phyloP scores from a whole-genome alignment of 495 filamentous ascomycete species.

The Aspergillus egyptiacus region DNA sequence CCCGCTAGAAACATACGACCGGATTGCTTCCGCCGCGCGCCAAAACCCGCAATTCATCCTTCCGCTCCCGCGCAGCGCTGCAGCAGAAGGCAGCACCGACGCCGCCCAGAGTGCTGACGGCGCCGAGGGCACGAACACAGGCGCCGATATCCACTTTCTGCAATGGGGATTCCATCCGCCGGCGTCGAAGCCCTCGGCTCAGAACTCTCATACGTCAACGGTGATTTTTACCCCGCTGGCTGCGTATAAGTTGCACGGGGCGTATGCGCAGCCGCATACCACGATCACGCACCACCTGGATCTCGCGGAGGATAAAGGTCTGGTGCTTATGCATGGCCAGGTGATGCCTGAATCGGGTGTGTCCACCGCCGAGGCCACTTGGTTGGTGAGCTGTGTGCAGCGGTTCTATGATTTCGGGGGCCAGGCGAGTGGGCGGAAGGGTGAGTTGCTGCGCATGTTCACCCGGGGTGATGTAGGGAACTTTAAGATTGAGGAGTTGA shows the following conservation, averaged over 20 bases:
- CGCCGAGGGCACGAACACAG: slow-evolving; percentile 16
- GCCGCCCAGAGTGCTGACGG: too few species aligned
- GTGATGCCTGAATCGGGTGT: slow-evolving; percentile 75
- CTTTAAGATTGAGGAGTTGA: slow-evolving; percentile 76
- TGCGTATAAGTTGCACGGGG: slow-evolving; percentile 84
- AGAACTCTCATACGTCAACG: slow-evolving; percentile 59
- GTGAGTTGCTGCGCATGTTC: slow-evolving; percentile 75
- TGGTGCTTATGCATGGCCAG: slow-evolving; percentile 78
- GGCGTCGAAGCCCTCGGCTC: slow-evolving; percentile 58
- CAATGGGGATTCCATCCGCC: slow-evolving; percentile 77
- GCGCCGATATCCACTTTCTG: slow-evolving; percentile 46
- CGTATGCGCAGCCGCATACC: slow-evolving; percentile 85
- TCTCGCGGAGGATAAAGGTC: slow-evolving; percentile 58
- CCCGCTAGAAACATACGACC: slow-evolving; percentile 60
- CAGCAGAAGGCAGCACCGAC: slow-evolving; percentile 11
- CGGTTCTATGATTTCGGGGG: slow-evolving; percentile 76
- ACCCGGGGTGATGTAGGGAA: slow-evolving; percentile 59
- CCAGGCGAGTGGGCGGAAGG: slow-evolving; percentile 47
- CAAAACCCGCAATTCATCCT: slow-evolving; percentile 83
- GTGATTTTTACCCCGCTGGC: slow-evolving; percentile 90
- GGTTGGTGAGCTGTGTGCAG: slow-evolving; percentile 90
- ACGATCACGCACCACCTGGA: slow-evolving; percentile 88
- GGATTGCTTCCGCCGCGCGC: slow-evolving; percentile 61
- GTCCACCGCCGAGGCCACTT: slow-evolving; percentile 70
- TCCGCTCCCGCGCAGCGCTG: slow-evolving; percentile 65